These are phyloP conservation scores for Botrytis byssoidea DNA, from an alignment of 2,329 filamentous ascomycete genomes.

Conservation along the genomic window DNA sequence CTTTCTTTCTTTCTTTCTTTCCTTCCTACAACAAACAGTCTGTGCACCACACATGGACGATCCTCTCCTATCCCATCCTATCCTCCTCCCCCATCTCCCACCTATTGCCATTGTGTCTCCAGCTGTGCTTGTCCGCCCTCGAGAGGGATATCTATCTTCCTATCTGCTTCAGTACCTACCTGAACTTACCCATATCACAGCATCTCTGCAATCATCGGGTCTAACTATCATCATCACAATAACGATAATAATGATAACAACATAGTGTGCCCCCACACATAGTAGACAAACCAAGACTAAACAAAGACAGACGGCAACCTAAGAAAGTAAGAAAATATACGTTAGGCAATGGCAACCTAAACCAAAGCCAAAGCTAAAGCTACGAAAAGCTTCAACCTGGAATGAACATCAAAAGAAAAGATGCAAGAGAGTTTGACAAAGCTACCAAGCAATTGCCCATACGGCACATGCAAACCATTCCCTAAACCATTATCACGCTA, in stretches of 20 bases:
- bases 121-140: too few relatives aligned
- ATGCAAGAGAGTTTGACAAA: background rate
- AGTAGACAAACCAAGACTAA: background rate
- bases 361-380: background rate
- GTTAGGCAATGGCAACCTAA: background rate
- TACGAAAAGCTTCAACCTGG: background rate
- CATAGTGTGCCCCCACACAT: background rate
- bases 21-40: background rate
- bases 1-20: background rate
- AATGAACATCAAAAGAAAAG: background rate
- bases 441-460: background rate
- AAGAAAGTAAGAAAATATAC: background rate
- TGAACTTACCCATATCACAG: background rate
- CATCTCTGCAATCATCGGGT: background rate
- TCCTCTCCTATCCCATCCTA: background rate
- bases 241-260: background rate
- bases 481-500: background rate
- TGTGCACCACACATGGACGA: background rate
- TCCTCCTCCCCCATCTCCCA: background rate
- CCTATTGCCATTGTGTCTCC: background rate
- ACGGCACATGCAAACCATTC: background rate
- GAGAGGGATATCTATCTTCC: too few relatives aligned
- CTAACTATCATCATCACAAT: background rate
- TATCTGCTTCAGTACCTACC: too few relatives aligned
- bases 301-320: background rate